Base-by-base conservation (phyloP, 306 rosid genomes). In the Crotalaria pallida region DNA sequence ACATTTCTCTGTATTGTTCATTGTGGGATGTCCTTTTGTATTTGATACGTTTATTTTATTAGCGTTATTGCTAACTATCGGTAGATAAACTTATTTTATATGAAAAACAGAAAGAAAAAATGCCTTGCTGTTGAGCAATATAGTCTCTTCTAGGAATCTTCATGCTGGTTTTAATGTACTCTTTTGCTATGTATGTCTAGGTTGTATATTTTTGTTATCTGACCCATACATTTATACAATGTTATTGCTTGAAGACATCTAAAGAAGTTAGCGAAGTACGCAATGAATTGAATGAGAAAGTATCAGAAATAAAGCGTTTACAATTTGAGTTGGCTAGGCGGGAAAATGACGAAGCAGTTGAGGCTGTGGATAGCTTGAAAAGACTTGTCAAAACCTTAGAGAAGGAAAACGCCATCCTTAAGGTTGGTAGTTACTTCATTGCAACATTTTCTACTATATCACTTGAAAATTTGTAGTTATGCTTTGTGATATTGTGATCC, bases 391-490 rank as follows among this genome's bases (percentile, higher is more conserved):
- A 87, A 77, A 80, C 79, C 59, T 77, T 95, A 65, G 88, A 91
- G 80, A 91, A 84, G 81, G 96, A 95, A 79, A 95, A 89, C 59
- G 59, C 65, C 11, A 47, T 78, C 48, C 96, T 91, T n/a, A 89
- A 86, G 97, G 99, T 94, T 63, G 47, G 72, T 77, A 43, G 45
- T 67, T 27, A 53, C 73, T 58, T 27, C 19, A 12, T 29, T 64
- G 27, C 47, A 55, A 52, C 40, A 43, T 43, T 13, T 49, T 51
- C 16, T 50, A 11, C 49, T 44, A 29, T 11, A 52, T 47, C 23
- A n/a, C 67, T 65, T 43, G 47, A 69, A 43, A 45, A 36, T 13
- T 68, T 31, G 12, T 51, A 7, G 23, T 69, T 21, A 53, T 69
- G 16, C 21, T 47, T 74, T 45, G 5, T 61, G 3, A 26, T 44